Base-by-base conservation (phyloP, 2,329 filamentous ascomycete species). In the Blumeriella jaapii region DNA sequence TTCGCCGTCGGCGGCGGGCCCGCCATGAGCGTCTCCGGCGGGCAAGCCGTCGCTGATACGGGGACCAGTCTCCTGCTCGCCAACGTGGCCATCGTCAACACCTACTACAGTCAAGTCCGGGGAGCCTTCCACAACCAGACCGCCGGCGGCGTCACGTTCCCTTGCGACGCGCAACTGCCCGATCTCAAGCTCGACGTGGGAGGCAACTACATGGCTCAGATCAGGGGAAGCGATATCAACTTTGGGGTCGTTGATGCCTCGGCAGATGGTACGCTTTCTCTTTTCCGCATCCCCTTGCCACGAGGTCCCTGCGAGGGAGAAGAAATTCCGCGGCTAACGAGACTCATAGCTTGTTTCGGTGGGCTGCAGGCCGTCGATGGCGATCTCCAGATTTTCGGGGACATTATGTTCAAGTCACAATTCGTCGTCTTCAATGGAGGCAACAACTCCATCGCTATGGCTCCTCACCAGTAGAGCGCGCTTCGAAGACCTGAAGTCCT, bases 341-440 rank as follows among this genome's bases (percentile, higher is more conserved):
- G 25, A 9, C 30, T 32, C 30, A 17, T 37, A 69, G 65, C 62
- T 36, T 83, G 78, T 62, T 82, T 78, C 46, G 78, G 77, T 40
- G 78, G 76, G 47, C 59, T 83, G 12, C 78, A 83, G 59, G 64
- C 68, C 19, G 71, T 69, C 29, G 62, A 65, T 1, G 60, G 61
- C 10, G 58, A 61, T 17, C 55, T 79, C 23, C 71, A 76, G 56
- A 75, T 84, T 52, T 74, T 69, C 49, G 71, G 71, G 12, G 70
- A 74, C 49, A 66, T 74, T 48, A 67, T 75, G 52, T 74, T 75
- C 61, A 74, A 74, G 60, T 69, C 67, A 19, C 67, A 73, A 50
- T 73, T 71, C 47, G 67, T 74, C 15, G 69, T 62, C 11, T 74
- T 74, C 51, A 66, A 73, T 52, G 64, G 60, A 20, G 69, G 66